A percentile compares a stretch with the other conserved stretches of the same genome.
phyloP scores from a whole-genome alignment of 192 early-diverging fungal genomes.

The Mortierella hygrophila region DNA sequence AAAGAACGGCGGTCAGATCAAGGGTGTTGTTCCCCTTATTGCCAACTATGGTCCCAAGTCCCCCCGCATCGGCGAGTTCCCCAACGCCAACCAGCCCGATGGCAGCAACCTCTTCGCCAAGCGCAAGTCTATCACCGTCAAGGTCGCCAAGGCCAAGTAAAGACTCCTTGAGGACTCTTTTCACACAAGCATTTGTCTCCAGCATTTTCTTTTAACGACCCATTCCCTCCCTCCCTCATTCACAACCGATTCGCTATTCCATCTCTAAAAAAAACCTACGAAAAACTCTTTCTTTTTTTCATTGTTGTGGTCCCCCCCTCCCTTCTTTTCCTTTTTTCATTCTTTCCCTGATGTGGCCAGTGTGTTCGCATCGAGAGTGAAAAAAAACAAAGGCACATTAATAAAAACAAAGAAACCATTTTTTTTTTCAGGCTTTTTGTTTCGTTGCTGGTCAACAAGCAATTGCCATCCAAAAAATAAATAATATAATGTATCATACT shows the following conservation, averaged over 20 bases:
- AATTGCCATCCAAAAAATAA: neutral
- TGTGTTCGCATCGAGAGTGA: neutral
- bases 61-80: constrained; percentile 56
- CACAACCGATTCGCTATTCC: neutral
- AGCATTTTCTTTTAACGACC: constrained; percentile 62
- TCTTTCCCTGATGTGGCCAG: neutral
- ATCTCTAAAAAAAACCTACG: neutral
- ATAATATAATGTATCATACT: neutral
- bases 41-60: constrained; percentile 58
- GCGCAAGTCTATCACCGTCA: constrained; percentile 44
- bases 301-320: neutral
- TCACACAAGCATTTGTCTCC: constrained; percentile 10
- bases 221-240: too few species aligned
- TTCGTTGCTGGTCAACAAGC: neutral
- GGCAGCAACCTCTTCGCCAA: constrained; percentile 15
- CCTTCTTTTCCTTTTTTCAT: neutral
- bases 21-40: constrained; percentile 56
- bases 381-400: neutral
- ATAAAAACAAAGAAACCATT: neutral
- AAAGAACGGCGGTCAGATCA: constrained; percentile 49
- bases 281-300: neutral
- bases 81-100: constrained; percentile 54
- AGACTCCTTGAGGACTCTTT: neutral
- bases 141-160: constrained; percentile 14
- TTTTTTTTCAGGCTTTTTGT: neutral